phyloP scores from a whole-genome alignment of 495 filamentous ascomycete genomes.

The Hypoxylon rickii region DNA sequence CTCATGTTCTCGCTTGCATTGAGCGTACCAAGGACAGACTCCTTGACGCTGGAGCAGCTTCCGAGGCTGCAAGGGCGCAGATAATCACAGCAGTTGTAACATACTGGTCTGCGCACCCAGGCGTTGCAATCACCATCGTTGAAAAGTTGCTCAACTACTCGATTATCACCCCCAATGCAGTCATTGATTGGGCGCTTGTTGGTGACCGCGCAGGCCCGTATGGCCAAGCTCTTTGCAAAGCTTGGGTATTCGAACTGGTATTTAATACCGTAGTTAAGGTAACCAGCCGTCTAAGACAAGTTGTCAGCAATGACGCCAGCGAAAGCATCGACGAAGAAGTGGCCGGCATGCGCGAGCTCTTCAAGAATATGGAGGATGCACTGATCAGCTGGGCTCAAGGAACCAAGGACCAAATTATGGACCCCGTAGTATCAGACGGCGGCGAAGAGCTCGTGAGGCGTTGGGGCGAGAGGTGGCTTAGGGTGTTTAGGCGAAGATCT shows the following conservation, averaged over 20 bases:
- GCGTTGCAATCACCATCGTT: constrained; percentile 88
- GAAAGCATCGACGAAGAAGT: constrained; percentile 40
- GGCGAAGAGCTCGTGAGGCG: constrained; percentile 68
- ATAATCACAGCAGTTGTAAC: constrained; percentile 88
- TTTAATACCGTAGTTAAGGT: constrained; percentile 89
- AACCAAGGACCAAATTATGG: constrained; percentile 69
- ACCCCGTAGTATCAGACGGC: constrained; percentile 52
- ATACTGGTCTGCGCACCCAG: constrained; percentile 93
- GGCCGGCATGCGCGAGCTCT: constrained; percentile 73
- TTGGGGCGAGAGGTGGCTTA: constrained; percentile 86
- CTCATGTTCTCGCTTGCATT: constrained; percentile 93
- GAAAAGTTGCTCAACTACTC: constrained; percentile 98
- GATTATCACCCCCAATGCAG: constrained; percentile 79
- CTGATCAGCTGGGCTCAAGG: constrained; percentile 73
- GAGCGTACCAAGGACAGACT: constrained; percentile 94
- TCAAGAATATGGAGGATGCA: constrained; percentile 79
- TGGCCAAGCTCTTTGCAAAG: constrained; percentile 69
- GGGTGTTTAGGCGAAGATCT: constrained; percentile 79
- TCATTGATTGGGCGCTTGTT: constrained; percentile 85
- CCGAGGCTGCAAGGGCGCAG: constrained; percentile 75
- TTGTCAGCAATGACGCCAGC: constrained; percentile 56
- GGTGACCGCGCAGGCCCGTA: constrained; percentile 54
- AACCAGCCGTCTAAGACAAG: constrained; percentile 83
- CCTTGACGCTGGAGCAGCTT: constrained; percentile 72
- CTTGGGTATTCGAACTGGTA: constrained; percentile 87